Percentiles rank a stretch among this genome's conserved stretches.
phyloP scores from a whole-genome alignment of 768 basidiomycete genomes.

The Termitomyces sp. region DNA sequence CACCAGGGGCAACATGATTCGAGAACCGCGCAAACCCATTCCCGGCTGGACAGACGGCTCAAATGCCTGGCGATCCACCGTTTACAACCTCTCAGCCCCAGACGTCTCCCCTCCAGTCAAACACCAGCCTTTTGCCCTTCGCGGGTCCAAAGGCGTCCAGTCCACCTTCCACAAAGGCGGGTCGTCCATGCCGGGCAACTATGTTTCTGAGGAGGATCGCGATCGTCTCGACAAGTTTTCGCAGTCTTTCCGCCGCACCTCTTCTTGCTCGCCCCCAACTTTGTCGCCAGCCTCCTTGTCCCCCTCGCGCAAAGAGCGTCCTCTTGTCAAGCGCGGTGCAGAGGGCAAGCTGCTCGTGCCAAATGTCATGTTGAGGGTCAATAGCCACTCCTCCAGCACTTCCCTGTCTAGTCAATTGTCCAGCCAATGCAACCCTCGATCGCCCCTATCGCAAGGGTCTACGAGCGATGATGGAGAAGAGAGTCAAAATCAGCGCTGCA shows the following conservation, averaged over 20 bases:
- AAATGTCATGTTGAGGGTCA: slow-evolving; percentile 35
- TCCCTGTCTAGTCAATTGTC: slow-evolving; percentile 30
- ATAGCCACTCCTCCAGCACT: slow-evolving; percentile 28
- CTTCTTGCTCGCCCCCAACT: slow-evolving; percentile 34
- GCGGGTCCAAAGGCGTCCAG: slow-evolving; percentile 42
- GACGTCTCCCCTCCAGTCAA: slow-evolving; percentile 26
- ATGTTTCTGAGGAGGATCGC: slow-evolving; percentile 21
- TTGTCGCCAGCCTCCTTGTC: slow-evolving; percentile 32
- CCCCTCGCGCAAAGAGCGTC: slow-evolving; percentile 40
- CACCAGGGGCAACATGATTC: slow-evolving; percentile 22
- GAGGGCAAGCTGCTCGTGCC: slow-evolving; percentile 60
- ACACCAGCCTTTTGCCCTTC: slow-evolving; percentile 45
- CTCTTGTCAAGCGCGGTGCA: slow-evolving; percentile 52
- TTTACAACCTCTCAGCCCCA: slow-evolving; percentile 50
- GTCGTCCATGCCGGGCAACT: background rate
- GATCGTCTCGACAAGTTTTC: slow-evolving; percentile 54
- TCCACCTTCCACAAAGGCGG: slow-evolving; percentile 27
- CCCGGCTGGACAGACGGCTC: slow-evolving; percentile 70
- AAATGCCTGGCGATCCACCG: slow-evolving; percentile 60
- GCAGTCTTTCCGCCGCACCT: slow-evolving; percentile 50
- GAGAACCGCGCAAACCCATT: slow-evolving; percentile 37
- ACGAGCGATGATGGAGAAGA: slow-evolving; percentile 24
- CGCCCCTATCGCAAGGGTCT: slow-evolving; percentile 26
- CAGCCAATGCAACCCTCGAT: slow-evolving; percentile 22
- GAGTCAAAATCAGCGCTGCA: slow-evolving; percentile 15